Base-by-base conservation (phyloP, 441 rosid species). In the Adansonia madagascariensis region DNA sequence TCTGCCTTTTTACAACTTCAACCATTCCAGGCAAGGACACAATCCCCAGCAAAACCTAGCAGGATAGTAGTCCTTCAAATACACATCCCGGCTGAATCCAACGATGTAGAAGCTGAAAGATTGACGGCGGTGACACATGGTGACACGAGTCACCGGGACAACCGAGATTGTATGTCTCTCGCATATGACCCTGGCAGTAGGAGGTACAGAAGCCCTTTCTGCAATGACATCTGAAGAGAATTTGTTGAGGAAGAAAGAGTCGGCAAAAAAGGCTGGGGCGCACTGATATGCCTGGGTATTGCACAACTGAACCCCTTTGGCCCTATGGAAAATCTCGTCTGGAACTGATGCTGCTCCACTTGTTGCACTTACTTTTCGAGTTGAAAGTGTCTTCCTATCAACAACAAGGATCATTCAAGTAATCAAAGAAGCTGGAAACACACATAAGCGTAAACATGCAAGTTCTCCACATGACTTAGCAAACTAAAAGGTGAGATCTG, bases 21-120 rank as follows among this genome's bases (percentile, higher is more conserved):
- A 74, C 98, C 99, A 96, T 78, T 94, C 98, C 75, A 96, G 84
- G 84, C 98, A 96, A 75, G 99, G 98, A 57, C 99, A 96, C 10
- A 94, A 81, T 2, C 99, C 99, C 98, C 98, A 96, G 83, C 99
- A 96, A 82, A 90, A 91, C 77, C 97, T 85, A 0, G 98, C 86
- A 0, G 99, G 99, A 69, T 94, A 96, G 81, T 92, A 92, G 87
- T 96, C 99, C 86, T 94, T 96, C 71, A 91, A 79, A 85, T 94
- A 96, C n/a, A 94, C 91, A 83, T 96, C 99, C 79, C 86, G 86
- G 87, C 97, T 89, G 68, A 77, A 86, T 64, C 98, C 98, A 20
- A 96, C 92, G 8, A 94, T 88, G 71, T 92, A 96, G 86, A 92
- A 96, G 81, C 91, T 92, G 86, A 94, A 94, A 14, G 90, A 85